Conservation (phyloP, 2,329 filamentous ascomycete genomes). For the Didymella glomerata region DNA sequence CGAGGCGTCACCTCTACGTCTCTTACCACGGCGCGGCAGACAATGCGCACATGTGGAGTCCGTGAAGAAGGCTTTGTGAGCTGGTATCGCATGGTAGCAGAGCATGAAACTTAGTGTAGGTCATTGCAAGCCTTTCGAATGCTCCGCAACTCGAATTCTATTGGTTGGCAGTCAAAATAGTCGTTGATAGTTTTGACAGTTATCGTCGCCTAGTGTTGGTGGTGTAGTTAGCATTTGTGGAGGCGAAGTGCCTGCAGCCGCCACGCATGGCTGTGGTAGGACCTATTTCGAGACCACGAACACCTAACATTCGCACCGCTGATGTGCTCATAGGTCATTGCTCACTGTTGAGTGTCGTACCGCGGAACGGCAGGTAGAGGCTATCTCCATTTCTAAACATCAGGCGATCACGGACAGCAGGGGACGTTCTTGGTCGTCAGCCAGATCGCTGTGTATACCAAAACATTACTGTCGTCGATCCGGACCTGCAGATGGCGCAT, state of each 20-base stretch:
- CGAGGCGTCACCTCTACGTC: neutral
- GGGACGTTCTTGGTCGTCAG: neutral
- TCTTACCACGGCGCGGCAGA: neutral
- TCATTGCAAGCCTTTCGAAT: neutral
- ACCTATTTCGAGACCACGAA: slow-evolving; percentile 9
- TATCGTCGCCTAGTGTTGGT: slow-evolving; percentile 1
- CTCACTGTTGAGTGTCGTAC: neutral
- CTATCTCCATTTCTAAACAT: neutral
- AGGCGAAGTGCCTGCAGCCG: slow-evolving; percentile 15
- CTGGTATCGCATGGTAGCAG: neutral
- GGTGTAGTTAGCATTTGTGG: neutral
- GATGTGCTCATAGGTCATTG: neutral
- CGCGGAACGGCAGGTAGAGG: neutral
- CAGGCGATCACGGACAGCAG: neutral
- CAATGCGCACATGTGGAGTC: neutral
- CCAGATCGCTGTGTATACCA: neutral
- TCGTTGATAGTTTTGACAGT: neutral
- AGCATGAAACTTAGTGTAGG: neutral
- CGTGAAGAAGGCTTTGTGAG: neutral
- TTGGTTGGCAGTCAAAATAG: neutral
- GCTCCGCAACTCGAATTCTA: neutral
- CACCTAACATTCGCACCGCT: too few relatives aligned
- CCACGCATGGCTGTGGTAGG: neutral
- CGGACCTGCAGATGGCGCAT: neutral
- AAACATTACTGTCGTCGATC: neutral